phyloP scores from a whole-genome alignment of 78 protist species.

The Capsaspora owczarzaki region DNA sequence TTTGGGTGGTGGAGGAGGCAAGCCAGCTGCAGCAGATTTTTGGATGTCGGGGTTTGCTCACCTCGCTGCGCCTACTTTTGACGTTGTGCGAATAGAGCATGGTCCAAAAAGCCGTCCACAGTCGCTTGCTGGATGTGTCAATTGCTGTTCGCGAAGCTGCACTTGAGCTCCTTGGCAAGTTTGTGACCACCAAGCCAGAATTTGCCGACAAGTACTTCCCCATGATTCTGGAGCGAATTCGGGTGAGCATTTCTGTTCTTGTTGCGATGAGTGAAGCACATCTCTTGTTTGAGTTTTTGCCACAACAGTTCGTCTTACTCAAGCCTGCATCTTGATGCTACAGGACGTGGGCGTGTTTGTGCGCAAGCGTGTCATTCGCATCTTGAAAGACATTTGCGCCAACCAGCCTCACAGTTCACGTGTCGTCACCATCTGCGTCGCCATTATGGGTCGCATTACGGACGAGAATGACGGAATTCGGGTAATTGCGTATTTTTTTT shows the following conservation, averaged over 20 bases:
- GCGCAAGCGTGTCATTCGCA: neutral
- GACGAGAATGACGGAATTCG: neutral
- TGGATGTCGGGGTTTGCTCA: too few relatives aligned
- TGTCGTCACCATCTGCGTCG: neutral
- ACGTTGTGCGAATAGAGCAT: too few relatives aligned
- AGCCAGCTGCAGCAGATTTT: too few relatives aligned
- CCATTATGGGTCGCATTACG: neutral
- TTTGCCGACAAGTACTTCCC: neutral
- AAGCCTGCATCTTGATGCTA: neutral
- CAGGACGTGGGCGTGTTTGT: neutral
- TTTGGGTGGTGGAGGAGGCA: too few relatives aligned
- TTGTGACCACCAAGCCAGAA: neutral
- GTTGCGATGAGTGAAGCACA: too few relatives aligned
- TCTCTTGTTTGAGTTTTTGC: too few relatives aligned
- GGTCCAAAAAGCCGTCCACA: neutral
- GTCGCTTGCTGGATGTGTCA: neutral
- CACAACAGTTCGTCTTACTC: too few relatives aligned
- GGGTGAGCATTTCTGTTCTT: neutral
- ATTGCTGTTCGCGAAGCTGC: neutral
- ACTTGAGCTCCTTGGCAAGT: neutral
- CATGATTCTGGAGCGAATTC: neutral
- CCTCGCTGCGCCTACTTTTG: too few relatives aligned
- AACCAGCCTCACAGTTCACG: neutral
- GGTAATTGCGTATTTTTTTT: neutral
- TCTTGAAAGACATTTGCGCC: neutral